A percentile compares a stretch with the other conserved stretches of the same genome.
phyloP scores from a whole-genome alignment of 2,329 filamentous ascomycete genomes.

The Aspergillus hortae region DNA sequence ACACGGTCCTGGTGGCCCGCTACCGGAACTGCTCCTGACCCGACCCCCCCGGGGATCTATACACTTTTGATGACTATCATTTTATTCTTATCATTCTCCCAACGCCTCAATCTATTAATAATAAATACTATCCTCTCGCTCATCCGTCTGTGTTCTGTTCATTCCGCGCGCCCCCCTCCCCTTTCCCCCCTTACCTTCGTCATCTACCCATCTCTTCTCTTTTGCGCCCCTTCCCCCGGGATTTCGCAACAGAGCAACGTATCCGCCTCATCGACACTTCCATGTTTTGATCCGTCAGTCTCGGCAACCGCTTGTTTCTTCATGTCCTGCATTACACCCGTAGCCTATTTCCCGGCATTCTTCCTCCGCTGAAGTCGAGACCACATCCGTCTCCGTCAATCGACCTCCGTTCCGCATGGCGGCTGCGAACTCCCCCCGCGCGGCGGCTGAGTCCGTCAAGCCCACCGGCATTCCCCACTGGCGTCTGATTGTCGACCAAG shows the following conservation, averaged over 20 bases:
- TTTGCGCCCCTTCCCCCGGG: background rate
- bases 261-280: no score
- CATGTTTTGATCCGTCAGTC: no score
- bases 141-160: background rate
- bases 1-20: background rate
- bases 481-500: slow-evolving; percentile 15
- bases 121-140: background rate
- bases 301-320: background rate
- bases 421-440: background rate
- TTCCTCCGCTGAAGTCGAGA: background rate
- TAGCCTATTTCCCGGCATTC: background rate
- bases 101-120: background rate
- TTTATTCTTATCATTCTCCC: background rate
- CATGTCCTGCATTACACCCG: background rate
- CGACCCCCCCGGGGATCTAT: background rate
- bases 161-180: background rate
- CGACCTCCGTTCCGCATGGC: background rate
- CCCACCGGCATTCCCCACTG: slow-evolving; percentile 13
- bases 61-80: background rate
- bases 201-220: no score
- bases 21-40: background rate
- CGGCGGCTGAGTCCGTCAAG: slow-evolving; percentile 7
- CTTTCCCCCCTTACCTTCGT: background rate
- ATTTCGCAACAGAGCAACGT: background rate
- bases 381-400: background rate